Percentiles rank a stretch among this genome's conserved stretches.
These are phyloP conservation scores for Plasmodium sp. DNA, from an alignment of 169 alveolate species.

Conservation along the genomic window DNA sequence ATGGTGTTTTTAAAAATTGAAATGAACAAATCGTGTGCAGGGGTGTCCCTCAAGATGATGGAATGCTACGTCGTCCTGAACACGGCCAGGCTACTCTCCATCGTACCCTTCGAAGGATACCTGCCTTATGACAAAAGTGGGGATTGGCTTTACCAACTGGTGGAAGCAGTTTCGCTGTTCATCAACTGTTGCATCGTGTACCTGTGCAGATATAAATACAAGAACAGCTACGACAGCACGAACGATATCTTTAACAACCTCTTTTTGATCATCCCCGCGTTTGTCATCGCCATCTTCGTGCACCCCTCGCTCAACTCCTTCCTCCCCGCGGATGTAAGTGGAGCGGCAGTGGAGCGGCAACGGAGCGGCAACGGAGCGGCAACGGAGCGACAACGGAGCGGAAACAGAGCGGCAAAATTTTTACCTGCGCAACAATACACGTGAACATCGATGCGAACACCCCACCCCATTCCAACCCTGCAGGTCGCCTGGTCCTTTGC, in stretches of 20 bases:
- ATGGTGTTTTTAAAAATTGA: conserved; percentile 91
- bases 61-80: conserved; percentile 89
- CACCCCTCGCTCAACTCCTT: conserved; percentile 94
- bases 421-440: background rate
- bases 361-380: too few relatives aligned
- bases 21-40: conserved; percentile 87
- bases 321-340: conserved; percentile 88
- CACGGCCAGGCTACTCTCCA: conserved; percentile 89
- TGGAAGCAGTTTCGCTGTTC: conserved; percentile 89
- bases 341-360: too few relatives aligned
- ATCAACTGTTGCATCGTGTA: conserved; percentile 89
- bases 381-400: background rate
- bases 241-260: conserved; percentile 87
- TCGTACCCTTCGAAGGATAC: conserved; percentile 94
- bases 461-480: background rate
- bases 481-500: conserved; percentile 93
- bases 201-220: conserved; percentile 86
- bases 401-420: background rate
- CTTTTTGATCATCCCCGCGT: conserved; percentile 87
- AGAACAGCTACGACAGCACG: conserved; percentile 87
- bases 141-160: conserved; percentile 94
- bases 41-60: conserved; percentile 92
- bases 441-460: background rate
- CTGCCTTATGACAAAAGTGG: conserved; percentile 95
- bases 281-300: conserved; percentile 88